Evolutionary conservation across 805 yeast species (phyloP).

Genomic region (Tetrapisispora phaffii): DNA sequence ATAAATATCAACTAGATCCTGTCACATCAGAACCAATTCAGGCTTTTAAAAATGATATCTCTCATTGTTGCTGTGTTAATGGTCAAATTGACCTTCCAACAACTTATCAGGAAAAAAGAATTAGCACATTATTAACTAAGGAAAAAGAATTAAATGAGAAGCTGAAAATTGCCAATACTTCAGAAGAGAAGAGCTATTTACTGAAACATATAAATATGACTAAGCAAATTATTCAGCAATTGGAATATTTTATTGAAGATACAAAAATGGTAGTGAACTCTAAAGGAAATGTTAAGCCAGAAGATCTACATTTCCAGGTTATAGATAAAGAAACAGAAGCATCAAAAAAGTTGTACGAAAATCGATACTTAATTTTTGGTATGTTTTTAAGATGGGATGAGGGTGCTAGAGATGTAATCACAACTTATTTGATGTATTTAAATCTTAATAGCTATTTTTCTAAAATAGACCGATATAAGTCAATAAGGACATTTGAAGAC

Average conservation of each 20-base stretch:
- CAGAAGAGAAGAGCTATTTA: conserved; percentile 4
- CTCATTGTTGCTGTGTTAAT: conserved; percentile 53
- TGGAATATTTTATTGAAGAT: conserved; percentile 17
- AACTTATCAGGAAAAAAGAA: conserved; percentile 13
- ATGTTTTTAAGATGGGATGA: conserved; percentile 75
- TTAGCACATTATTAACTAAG: conserved; percentile 30
- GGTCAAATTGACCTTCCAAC: conserved; percentile 15
- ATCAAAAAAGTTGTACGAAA: conserved; percentile 27
- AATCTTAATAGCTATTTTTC: conserved; percentile 36
- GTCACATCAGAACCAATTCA: conserved; percentile 26
- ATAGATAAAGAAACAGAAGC: conserved; percentile 11
- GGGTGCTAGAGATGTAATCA: conserved; percentile 49
- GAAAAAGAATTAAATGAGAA: conserved; percentile 18
- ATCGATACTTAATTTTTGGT: conserved; percentile 64
- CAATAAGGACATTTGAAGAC: conserved; percentile 43
- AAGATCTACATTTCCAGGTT: conserved; percentile 23
- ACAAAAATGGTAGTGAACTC: conserved; percentile 19
- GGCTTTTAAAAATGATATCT: conserved; percentile 44
- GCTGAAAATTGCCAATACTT: conserved; percentile 9
- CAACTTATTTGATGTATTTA: conserved; percentile 46
- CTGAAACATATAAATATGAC: conserved; percentile 8
- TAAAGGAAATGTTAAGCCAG: conserved; percentile 25
- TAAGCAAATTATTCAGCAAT: conserved; percentile 9
- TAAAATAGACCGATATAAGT: conserved; percentile 38
- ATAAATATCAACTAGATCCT: conserved; percentile 32